Evolutionary conservation across 202 grass and related monocot genomes (phyloP).

Genomic region (Zoysia matrella): DNA sequence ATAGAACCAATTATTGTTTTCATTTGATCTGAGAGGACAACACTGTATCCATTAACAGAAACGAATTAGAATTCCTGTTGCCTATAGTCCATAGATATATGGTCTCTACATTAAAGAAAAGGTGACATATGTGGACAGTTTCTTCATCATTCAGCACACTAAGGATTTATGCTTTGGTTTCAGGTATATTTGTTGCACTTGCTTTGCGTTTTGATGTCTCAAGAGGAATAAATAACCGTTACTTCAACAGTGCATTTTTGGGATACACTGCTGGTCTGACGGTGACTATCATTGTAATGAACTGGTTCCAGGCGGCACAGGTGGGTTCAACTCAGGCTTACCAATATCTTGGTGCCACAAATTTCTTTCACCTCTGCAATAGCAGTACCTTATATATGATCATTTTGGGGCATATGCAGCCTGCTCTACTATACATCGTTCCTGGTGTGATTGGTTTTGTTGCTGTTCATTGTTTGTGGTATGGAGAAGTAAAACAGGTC

Average conservation of each 20-base stretch:
- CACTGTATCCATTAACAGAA: no score
- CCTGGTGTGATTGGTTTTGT: constrained; percentile 86
- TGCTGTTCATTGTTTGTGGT: constrained; percentile 72
- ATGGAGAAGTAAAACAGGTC: constrained; percentile 78
- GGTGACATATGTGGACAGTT: not conserved
- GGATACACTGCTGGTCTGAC: constrained; percentile 70
- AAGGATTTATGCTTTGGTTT: constrained; percentile 14
- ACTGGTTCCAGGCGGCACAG: constrained; percentile 95
- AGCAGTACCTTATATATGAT: not conserved
- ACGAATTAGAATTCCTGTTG: no score
- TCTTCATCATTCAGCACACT: not conserved
- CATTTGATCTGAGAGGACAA: no score
- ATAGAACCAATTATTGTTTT: no score
- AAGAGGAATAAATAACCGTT: constrained; percentile 75
- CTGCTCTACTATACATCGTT: constrained; percentile 87
- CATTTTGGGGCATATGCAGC: constrained; percentile 45
- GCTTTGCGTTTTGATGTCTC: constrained; percentile 93
- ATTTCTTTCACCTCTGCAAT: no score
- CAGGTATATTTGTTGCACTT: constrained; percentile 98
- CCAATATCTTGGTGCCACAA: no score
- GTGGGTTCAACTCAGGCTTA: constrained; percentile 27
- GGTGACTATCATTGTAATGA: constrained; percentile 82
- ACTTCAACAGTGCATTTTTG: constrained; percentile 92
- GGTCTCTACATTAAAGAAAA: no score
- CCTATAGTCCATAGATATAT: no score